Conservation (phyloP, 2,329 filamentous ascomycete species). For the Xylariaceae sp. region DNA sequence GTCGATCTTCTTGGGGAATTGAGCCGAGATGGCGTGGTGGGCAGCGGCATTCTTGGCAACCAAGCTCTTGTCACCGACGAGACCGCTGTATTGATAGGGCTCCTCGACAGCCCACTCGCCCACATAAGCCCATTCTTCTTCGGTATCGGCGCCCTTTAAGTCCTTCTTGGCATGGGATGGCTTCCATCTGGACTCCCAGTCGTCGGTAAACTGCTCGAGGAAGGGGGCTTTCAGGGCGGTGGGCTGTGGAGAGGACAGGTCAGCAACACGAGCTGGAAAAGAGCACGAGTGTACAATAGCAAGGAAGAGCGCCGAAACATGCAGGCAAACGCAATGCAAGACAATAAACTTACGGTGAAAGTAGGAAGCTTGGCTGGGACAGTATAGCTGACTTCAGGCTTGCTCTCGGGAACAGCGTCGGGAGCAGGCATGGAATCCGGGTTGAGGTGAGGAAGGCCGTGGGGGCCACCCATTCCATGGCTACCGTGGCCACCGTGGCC, state of each 20-base stretch:
- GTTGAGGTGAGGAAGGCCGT: background rate
- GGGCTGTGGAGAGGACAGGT: conserved; percentile 53
- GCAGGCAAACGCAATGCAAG: background rate
- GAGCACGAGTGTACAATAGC: conserved; percentile 1
- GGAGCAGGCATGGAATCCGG: conserved; percentile 51
- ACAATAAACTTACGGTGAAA: conserved; percentile 70
- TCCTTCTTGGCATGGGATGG: conserved; percentile 96
- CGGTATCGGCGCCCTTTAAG: conserved; percentile 63
- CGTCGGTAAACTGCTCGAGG: conserved; percentile 96
- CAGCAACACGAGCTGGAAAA: conserved; percentile 5
- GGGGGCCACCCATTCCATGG: too few species aligned
- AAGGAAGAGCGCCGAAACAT: background rate
- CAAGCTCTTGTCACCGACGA: conserved; percentile 91
- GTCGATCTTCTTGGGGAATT: conserved; percentile 94
- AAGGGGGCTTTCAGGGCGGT: conserved; percentile 87
- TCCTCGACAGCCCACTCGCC: conserved; percentile 97
- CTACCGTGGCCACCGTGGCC: conserved; percentile 1
- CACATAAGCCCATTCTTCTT: conserved; percentile 94
- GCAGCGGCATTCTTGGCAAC: conserved; percentile 97
- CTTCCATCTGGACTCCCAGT: conserved; percentile 93
- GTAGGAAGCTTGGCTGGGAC: conserved; percentile 58
- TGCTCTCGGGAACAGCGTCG: conserved; percentile 36
- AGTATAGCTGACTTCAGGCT: conserved; percentile 9
- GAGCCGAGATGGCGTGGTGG: conserved; percentile 98
- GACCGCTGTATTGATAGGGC: conserved; percentile 83